phyloP scores from a whole-genome alignment of 495 filamentous ascomycete species.

The Apiosordaria backusii region DNA sequence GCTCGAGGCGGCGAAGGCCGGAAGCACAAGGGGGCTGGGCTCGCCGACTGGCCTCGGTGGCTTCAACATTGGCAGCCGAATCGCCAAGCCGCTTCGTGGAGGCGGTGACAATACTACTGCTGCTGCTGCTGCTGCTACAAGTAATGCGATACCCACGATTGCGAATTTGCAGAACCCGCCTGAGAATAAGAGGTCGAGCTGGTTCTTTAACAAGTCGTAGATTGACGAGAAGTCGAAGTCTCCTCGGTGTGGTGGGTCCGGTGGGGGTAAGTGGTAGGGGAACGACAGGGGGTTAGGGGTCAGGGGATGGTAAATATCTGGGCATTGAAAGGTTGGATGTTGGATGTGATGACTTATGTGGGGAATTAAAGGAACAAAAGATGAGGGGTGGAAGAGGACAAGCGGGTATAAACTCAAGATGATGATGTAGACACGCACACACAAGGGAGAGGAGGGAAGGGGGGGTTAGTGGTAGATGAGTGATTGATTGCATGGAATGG shows the following conservation, averaged over 20 bases:
- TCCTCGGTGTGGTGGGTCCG: background rate
- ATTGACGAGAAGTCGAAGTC: background rate
- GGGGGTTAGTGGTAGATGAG: background rate
- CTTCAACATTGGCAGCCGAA: slow-evolving; percentile 81
- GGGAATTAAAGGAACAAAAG: background rate
- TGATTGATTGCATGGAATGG: background rate
- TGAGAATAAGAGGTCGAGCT: slow-evolving; percentile 54
- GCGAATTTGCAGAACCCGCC: slow-evolving; percentile 49
- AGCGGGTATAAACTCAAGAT: background rate
- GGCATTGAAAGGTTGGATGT: background rate
- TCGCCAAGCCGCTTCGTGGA: slow-evolving; percentile 94
- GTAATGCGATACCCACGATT: no score
- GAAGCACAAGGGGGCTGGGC: slow-evolving; percentile 75
- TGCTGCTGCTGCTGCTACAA: slow-evolving; percentile 36
- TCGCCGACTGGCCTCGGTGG: slow-evolving; percentile 58
- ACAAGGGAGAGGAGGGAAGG: background rate
- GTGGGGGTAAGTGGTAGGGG: background rate
- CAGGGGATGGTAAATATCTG: background rate
- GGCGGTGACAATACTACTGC: slow-evolving; percentile 65
- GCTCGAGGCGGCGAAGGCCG: slow-evolving; percentile 89
- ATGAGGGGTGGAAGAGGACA: background rate
- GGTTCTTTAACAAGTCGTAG: slow-evolving; percentile 49
- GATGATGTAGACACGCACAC: background rate
- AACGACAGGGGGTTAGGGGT: background rate
- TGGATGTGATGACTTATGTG: background rate